Evolutionary conservation across 1,284 basidiomycete species (phyloP).

Genomic region (Ustilago vetiveriae): DNA sequence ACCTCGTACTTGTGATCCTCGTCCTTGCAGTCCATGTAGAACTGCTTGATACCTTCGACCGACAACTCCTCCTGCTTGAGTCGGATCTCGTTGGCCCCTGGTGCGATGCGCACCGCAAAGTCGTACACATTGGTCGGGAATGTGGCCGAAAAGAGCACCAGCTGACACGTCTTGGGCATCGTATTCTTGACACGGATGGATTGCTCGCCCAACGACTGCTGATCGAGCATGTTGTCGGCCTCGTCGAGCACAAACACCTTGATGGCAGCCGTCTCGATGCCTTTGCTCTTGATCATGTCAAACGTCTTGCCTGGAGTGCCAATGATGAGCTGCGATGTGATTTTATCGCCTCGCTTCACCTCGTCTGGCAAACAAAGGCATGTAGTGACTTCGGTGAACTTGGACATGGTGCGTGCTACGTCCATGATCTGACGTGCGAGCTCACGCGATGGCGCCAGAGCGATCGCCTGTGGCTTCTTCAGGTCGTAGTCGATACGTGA

Average conservation of each 20-base stretch:
- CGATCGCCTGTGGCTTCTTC: slow-evolving; percentile 77
- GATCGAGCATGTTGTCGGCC: slow-evolving; percentile 98
- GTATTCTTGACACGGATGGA: slow-evolving; percentile 88
- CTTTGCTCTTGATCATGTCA: slow-evolving; percentile 74
- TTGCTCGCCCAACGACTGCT: slow-evolving; percentile 96
- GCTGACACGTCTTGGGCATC: slow-evolving; percentile 78
- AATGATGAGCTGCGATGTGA: slow-evolving; percentile 90
- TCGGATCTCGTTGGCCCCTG: slow-evolving; percentile 94
- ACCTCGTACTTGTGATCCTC: slow-evolving; percentile 96
- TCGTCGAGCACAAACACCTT: slow-evolving; percentile 97
- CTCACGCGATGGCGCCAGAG: slow-evolving; percentile 82
- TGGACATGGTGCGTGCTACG: slow-evolving; percentile 91
- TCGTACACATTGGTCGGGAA: slow-evolving; percentile 91
- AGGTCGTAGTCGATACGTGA: slow-evolving; percentile 87
- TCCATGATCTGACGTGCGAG: slow-evolving; percentile 97
- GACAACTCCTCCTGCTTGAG: slow-evolving; percentile 92
- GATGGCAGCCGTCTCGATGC: slow-evolving; percentile 77
- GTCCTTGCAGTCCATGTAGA: slow-evolving; percentile 86
- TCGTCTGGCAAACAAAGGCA: slow-evolving; percentile 91
- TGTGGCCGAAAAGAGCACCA: slow-evolving; percentile 96
- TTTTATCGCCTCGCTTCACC: slow-evolving; percentile 74
- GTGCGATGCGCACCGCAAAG: slow-evolving; percentile 91
- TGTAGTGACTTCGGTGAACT: slow-evolving; percentile 90
- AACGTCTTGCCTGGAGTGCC: slow-evolving; percentile 96
- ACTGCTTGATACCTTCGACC: slow-evolving; percentile 94